phyloP scores from a whole-genome alignment of 2,329 filamentous ascomycete species.

The Epichloe amarillans region DNA sequence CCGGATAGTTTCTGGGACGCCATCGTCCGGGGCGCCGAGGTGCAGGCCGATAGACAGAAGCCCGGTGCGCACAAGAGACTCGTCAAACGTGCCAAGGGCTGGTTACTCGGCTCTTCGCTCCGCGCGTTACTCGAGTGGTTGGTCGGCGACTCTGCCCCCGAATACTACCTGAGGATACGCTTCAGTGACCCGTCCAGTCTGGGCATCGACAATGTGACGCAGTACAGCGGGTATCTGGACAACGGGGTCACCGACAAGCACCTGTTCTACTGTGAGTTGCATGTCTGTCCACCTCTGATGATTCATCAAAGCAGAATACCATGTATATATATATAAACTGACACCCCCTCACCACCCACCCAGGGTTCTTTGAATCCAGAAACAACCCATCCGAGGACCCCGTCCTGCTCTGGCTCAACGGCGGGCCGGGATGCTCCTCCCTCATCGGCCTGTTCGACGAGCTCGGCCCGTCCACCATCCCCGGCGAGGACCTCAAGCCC shows the following conservation, averaged over 20 bases:
- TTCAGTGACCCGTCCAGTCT: slow-evolving; percentile 73
- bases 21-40: slow-evolving; percentile 68
- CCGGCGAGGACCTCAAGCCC: slow-evolving; percentile 16
- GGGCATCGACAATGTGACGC: slow-evolving; percentile 85
- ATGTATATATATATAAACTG: too few relatives aligned
- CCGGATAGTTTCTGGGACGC: slow-evolving; percentile 39
- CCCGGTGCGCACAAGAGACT: too few relatives aligned
- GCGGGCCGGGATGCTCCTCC: slow-evolving; percentile 21
- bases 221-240: slow-evolving; percentile 95
- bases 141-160: too few relatives aligned
- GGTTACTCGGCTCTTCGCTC: too few relatives aligned
- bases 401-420: slow-evolving; percentile 42
- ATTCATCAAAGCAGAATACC: background rate
- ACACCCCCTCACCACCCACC: background rate
- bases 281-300: background rate
- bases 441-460: slow-evolving; percentile 39
- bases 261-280: slow-evolving; percentile 79
- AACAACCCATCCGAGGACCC: slow-evolving; percentile 22
- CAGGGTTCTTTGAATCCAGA: slow-evolving; percentile 44
- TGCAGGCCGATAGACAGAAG: slow-evolving; percentile 38
- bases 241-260: slow-evolving; percentile 95
- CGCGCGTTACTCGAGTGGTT: too few relatives aligned
- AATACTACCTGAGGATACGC: too few relatives aligned
- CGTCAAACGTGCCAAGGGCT: too few relatives aligned
- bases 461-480: slow-evolving; percentile 70